Conservation (phyloP, 306 rosid genomes). For the Begonia masoniana region DNA sequence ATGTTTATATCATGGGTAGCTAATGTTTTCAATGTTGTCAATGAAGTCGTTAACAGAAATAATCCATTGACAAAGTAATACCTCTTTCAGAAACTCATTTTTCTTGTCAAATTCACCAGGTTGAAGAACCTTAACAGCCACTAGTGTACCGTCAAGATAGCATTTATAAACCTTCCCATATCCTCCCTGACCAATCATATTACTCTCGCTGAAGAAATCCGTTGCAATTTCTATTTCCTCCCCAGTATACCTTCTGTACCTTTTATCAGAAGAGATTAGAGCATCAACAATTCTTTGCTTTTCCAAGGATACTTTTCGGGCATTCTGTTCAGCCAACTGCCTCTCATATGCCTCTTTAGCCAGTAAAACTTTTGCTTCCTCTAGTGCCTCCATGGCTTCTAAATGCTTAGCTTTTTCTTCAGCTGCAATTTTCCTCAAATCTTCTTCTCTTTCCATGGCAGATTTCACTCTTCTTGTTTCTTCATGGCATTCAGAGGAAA, state of each 20-base stretch:
- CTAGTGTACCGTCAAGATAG: conserved; percentile 81
- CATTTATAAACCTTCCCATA: conserved; percentile 92
- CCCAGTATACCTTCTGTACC: conserved; percentile 71
- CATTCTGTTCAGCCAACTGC: conserved; percentile 64
- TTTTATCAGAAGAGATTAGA: conserved; percentile 51
- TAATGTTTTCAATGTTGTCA: too few relatives aligned
- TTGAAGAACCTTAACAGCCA: conserved; percentile 72
- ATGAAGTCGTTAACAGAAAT: not conserved
- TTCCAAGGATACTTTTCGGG: conserved; percentile 53
- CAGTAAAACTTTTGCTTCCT: conserved; percentile 52
- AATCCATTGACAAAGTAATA: conserved; percentile 8
- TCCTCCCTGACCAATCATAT: conserved; percentile 85
- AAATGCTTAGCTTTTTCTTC: conserved; percentile 67
- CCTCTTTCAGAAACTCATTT: conserved; percentile 90
- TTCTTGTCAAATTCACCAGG: conserved; percentile 40
- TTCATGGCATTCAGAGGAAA: conserved; percentile 66
- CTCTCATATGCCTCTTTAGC: conserved; percentile 75
- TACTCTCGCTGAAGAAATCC: conserved; percentile 34
- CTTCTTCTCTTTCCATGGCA: conserved; percentile 60
- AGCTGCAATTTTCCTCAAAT: conserved; percentile 55
- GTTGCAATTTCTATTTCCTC: conserved; percentile 78
- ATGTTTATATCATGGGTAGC: too few relatives aligned
- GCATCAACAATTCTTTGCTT: conserved; percentile 56
- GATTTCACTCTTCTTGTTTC: conserved; percentile 53
- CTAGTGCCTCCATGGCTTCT: conserved; percentile 54